Evolutionary conservation across 768 basidiomycete species (phyloP).

Genomic region (Dentipellis sp.): DNA sequence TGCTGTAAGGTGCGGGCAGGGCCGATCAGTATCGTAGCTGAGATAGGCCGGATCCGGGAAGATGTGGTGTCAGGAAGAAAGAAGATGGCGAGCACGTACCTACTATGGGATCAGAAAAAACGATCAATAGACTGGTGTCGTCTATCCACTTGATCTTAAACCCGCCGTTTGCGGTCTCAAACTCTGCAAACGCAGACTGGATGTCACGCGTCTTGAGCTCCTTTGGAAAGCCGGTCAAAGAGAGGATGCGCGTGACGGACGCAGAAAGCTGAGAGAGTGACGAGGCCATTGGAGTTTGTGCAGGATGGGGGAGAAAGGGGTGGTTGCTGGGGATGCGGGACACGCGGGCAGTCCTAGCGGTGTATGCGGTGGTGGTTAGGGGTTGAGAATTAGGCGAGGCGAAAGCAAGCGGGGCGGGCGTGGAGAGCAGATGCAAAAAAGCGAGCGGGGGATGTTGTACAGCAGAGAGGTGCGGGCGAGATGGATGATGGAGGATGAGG

Average conservation of each 20-base stretch:
- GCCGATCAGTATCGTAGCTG: conserved; percentile 3
- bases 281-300: conserved; percentile 41
- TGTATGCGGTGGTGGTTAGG: neutral
- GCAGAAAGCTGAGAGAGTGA: conserved; percentile 81
- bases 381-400: neutral
- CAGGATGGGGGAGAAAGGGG: neutral
- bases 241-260: conserved; percentile 92
- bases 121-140: conserved; percentile 90
- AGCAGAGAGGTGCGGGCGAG: conserved; percentile 9
- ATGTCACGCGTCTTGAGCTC: conserved; percentile 98
- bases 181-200: conserved; percentile 82
- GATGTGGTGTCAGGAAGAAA: conserved; percentile 1
- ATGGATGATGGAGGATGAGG: conserved; percentile 3
- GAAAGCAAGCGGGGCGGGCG: neutral
- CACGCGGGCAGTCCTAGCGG: neutral
- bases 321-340: neutral
- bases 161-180: conserved; percentile 78
- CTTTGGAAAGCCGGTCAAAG: conserved; percentile 85
- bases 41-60: neutral
- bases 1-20: conserved; percentile 37
- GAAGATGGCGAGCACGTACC: conserved; percentile 48
- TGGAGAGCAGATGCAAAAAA: conserved; percentile 11
- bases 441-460: conserved; percentile 18
- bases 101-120: conserved; percentile 82
- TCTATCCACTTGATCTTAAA: conserved; percentile 99